Conservation (phyloP, 176 grass and related monocot species). For the Dendrocalamus sinicus region DNA sequence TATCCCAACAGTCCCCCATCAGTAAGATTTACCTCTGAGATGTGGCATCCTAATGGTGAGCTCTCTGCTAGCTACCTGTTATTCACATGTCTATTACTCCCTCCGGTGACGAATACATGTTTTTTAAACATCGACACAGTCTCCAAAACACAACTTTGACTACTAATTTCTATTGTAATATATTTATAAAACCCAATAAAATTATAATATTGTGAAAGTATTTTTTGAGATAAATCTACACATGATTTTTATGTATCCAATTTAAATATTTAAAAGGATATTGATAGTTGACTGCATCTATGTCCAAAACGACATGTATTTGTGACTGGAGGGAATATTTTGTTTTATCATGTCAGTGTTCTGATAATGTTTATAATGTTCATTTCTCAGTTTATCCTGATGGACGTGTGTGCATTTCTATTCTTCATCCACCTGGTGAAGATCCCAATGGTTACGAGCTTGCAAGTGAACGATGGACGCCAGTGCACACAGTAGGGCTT, state of each 20-base stretch:
- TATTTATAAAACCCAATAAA: no score
- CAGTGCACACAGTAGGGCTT: conserved; percentile 79
- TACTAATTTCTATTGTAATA: no score
- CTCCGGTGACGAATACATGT: no score
- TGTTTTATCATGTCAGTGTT: conserved; percentile 10
- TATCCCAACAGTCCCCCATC: conserved; percentile 94
- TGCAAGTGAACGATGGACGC: conserved; percentile 90
- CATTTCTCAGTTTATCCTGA: conserved; percentile 76
- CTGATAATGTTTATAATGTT: conserved; percentile 29
- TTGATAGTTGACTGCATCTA: no score
- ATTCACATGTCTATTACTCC: neutral
- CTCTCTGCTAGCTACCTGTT: neutral
- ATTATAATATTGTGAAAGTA: no score
- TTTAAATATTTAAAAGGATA: no score
- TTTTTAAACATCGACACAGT: no score
- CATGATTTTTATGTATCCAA: no score
- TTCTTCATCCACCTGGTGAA: conserved; percentile 93
- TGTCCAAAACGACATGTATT: no score
- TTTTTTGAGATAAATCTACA: no score
- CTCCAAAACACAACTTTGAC: no score
- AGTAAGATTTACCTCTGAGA: conserved; percentile 94
- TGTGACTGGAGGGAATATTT: neutral
- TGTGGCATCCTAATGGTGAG: conserved; percentile 97
- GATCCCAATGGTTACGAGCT: conserved; percentile 96
- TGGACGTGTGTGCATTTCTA: conserved; percentile 92